A percentile compares a stretch with the other conserved stretches of the same genome.
Evolutionary conservation across 1,284 basidiomycete species (phyloP).

Genomic region (Ustilago bromivora): DNA sequence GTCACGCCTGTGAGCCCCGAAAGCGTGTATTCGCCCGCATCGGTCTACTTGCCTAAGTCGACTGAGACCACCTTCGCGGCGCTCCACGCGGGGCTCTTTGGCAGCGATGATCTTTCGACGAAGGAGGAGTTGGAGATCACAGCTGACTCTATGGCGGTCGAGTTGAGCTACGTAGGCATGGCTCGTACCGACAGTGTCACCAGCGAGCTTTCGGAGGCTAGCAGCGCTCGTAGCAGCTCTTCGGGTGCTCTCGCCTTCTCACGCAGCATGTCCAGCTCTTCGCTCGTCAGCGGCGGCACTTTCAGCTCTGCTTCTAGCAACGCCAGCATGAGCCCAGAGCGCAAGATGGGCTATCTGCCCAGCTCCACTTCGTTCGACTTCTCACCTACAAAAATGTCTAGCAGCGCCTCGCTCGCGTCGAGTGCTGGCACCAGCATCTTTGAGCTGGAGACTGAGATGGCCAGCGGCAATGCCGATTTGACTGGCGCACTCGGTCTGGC

Average conservation of each 20-base stretch:
- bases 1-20: conserved; percentile 34
- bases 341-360: conserved; percentile 32
- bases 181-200: conserved; percentile 43
- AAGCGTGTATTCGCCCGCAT: conserved; percentile 47
- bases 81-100: conserved; percentile 27
- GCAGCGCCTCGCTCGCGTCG: conserved; percentile 38
- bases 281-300: conserved; percentile 47
- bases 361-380: conserved; percentile 34
- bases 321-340: conserved; percentile 43
- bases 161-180: conserved; percentile 31
- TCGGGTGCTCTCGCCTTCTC: conserved; percentile 53
- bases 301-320: conserved; percentile 52
- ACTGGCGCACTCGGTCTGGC: neutral
- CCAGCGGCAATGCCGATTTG: neutral
- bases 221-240: conserved; percentile 46
- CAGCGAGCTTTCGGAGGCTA: conserved; percentile 43
- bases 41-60: conserved; percentile 37
- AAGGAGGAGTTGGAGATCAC: conserved; percentile 38
- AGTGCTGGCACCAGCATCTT: conserved; percentile 47
- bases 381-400: conserved; percentile 42
- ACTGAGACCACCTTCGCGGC: conserved; percentile 24
- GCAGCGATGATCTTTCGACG: conserved; percentile 12
- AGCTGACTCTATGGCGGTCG: conserved; percentile 26
- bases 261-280: conserved; percentile 49
- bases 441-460: conserved; percentile 25